Base-by-base conservation (phyloP, 805 yeast species). In the Myxozyma geophila region DNA sequence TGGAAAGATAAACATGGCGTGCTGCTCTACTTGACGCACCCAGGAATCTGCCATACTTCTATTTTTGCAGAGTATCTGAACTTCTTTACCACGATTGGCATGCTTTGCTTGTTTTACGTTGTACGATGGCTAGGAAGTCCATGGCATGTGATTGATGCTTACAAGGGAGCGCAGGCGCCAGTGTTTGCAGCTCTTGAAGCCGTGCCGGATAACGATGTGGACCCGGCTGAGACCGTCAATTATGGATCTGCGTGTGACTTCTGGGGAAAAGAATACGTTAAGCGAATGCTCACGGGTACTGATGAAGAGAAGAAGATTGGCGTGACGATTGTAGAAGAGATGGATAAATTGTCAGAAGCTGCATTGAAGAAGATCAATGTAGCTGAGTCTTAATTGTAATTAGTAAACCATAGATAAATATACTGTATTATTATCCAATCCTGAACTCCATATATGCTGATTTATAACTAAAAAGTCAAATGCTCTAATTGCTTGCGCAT, bases 31-130 rank as follows among this genome's bases (percentile, higher is more conserved):
- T 77, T 93, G 40, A 86, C 89, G 5, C 97, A 95, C 64, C 99
- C 99, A 0, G 99, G 99, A 17, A 90, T 95, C 35, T 92, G 95
- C 76, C 87, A 88, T 23, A 88, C 96, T 58, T 87, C 87, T 66
- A 88, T 96, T 2, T 91, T 90, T 70, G 75, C 84, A 86, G 70
- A 64, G 33, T 60, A 89, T 83, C 81, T 95, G 74, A 92, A 91
- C 73, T 76, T 88, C 4, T 80, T 92, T 74, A 87, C 96, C 0
- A 90, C 85, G 73, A 85, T 88, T 68, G 96, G 96, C 12, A 95
- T 95, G 98, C 72, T 91, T 62, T 67, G 87, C 52, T 79, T 92
- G 74, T 95, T 95, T 73, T 92, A 91, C 75, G 48, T 92, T 7
- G 96, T 97, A 9, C 83, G 98, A 68, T 79, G 82, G 68, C 73